Evolutionary conservation across 1,284 basidiomycete genomes (phyloP).

Genomic region (Malassezia yamatoensis): DNA sequence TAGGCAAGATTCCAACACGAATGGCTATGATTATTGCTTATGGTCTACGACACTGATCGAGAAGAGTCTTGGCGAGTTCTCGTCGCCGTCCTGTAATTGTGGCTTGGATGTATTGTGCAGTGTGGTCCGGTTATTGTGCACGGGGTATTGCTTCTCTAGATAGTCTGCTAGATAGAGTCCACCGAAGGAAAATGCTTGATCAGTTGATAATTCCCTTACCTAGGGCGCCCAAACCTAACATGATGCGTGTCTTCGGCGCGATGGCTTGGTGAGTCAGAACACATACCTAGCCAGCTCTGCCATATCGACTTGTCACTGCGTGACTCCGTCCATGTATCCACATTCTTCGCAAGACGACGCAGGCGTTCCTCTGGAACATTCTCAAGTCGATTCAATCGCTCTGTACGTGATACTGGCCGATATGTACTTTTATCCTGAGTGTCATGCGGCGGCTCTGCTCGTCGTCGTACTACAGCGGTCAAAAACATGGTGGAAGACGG

Average conservation of each 20-base stretch:
- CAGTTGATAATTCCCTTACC: neutral
- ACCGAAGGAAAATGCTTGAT: constrained; percentile 5
- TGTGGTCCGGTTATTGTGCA: neutral
- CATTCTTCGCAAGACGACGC: constrained; percentile 2
- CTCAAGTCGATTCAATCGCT: constrained; percentile 6
- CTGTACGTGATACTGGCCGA: constrained; percentile 5
- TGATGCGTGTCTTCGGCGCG: constrained; percentile 11
- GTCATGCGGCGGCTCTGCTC: too few species aligned
- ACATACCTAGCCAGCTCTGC: constrained; percentile 18
- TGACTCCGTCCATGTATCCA: constrained; percentile 12
- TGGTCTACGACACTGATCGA: constrained; percentile 18
- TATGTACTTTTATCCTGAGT: too few species aligned
- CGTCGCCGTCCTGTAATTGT: neutral
- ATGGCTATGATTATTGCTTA: neutral
- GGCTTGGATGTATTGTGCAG: neutral
- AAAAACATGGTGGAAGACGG: neutral
- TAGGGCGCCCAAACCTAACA: constrained; percentile 7
- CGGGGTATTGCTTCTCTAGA: constrained; percentile 14
- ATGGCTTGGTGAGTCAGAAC: constrained; percentile 6
- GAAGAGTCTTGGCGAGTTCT: constrained; percentile 9
- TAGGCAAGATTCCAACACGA: too few species aligned
- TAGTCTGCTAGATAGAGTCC: constrained; percentile 15
- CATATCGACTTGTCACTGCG: constrained; percentile 10
- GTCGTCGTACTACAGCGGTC: neutral
- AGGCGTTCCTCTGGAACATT: neutral